A percentile compares a stretch with the other conserved stretches of the same genome.
These are phyloP conservation scores for Spathaspora sp. DNA, from an alignment of 805 yeast genomes.

Conservation along the genomic window DNA sequence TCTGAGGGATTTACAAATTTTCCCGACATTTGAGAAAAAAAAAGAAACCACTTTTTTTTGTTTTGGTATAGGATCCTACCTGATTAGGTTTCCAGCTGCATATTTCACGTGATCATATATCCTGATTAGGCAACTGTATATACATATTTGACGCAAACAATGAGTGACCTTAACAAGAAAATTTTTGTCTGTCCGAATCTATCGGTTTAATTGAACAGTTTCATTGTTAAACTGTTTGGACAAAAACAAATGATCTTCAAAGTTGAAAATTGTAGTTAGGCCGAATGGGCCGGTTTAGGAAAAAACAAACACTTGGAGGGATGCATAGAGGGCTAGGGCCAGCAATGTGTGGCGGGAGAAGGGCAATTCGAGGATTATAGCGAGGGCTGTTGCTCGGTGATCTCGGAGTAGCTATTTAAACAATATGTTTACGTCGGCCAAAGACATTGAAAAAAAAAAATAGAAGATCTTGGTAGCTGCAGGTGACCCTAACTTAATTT, in stretches of 20 bases:
- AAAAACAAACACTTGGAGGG: background rate
- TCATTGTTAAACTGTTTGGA: background rate
- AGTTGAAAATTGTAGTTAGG: background rate
- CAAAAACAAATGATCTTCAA: background rate
- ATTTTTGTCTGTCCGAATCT: background rate
- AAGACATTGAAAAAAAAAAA: background rate
- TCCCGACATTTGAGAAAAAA: background rate
- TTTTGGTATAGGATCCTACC: background rate
- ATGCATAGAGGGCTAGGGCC: background rate
- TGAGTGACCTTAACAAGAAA: background rate
- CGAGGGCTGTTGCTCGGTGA: background rate
- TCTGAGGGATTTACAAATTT: constrained; percentile 2
- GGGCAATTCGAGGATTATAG: background rate
- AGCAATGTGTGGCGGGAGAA: background rate
- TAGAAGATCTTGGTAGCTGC: background rate
- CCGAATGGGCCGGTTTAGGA: background rate
- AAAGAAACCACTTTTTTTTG: background rate
- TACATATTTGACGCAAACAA: background rate
- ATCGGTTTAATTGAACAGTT: background rate
- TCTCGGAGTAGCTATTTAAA: background rate
- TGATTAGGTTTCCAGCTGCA: background rate
- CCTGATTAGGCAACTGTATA: background rate
- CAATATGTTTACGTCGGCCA: background rate
- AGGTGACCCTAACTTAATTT: background rate
- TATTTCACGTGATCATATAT: background rate